Conservation (phyloP, 345 rosid genomes). For the Citrus reticulata region DNA sequence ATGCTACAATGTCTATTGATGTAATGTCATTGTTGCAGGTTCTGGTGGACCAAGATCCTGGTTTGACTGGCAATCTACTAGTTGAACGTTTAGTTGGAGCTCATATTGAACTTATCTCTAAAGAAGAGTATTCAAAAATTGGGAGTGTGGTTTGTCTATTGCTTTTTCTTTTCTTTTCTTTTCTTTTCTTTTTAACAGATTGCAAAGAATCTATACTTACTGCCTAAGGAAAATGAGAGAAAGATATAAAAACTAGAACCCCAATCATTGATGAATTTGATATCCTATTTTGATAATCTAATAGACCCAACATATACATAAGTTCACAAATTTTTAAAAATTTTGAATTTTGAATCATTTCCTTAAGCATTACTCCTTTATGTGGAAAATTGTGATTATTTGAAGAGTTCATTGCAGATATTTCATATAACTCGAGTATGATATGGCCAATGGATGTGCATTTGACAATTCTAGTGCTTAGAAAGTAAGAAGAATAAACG, state of each 20-base stretch:
- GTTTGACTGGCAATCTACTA: conserved; percentile 78
- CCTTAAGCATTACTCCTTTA: background rate
- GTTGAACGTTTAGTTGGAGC: conserved; percentile 91
- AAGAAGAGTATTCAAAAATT: conserved; percentile 79
- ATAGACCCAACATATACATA: background rate
- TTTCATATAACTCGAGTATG: background rate
- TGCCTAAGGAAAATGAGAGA: background rate
- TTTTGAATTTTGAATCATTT: background rate
- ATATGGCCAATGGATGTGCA: background rate
- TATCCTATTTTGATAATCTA: background rate
- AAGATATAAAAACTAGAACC: background rate
- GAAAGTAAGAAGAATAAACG: background rate
- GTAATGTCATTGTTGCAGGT: conserved; percentile 39
- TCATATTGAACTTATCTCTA: conserved; percentile 74
- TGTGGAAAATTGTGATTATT: background rate
- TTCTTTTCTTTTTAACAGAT: background rate
- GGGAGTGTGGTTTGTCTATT: conserved; percentile 72
- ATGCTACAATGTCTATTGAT: background rate
- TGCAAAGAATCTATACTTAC: background rate
- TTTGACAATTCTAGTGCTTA: background rate
- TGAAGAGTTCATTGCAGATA: background rate
- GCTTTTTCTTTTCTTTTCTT: conserved; percentile 4
- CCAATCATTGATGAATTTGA: background rate
- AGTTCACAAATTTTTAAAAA: background rate
- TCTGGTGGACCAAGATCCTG: conserved; percentile 85